phyloP scores from a whole-genome alignment of 108 stramenopile species.

The Mediolabrus comicus region DNA sequence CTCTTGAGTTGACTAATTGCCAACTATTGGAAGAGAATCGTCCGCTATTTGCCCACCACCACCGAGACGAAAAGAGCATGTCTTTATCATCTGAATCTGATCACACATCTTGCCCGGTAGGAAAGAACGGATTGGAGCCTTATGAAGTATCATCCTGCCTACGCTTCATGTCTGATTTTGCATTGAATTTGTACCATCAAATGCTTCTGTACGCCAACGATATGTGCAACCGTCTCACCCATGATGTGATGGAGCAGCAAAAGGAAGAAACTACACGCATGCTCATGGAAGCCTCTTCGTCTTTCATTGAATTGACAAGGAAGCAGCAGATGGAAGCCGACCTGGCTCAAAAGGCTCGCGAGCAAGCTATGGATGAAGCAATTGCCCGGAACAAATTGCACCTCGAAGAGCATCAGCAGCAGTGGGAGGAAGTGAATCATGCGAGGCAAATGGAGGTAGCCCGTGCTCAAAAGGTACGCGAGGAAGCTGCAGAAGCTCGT shows the following conservation, averaged over 20 bases:
- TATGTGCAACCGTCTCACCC: constrained; percentile 23
- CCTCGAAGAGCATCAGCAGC: not conserved
- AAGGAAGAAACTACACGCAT: constrained; percentile 30
- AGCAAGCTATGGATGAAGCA: not conserved
- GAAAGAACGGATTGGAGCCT: not conserved
- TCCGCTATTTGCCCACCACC: constrained; percentile 1
- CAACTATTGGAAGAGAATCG: constrained; percentile 25
- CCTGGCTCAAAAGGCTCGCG: not conserved
- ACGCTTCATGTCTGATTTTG: constrained; percentile 29
- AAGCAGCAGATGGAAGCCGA: constrained; percentile 9
- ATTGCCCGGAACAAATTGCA: not conserved
- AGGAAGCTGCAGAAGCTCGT: not conserved
- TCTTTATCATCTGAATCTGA: not conserved
- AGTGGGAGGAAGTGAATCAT: not conserved
- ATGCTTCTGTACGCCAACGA: constrained; percentile 24
- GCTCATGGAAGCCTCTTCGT: constrained; percentile 24
- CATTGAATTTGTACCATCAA: constrained; percentile 26
- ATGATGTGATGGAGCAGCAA: constrained; percentile 22
- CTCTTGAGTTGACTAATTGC: constrained; percentile 40
- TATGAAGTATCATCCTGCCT: constrained; percentile 35
- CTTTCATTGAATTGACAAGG: constrained; percentile 16
- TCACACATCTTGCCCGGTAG: not conserved
- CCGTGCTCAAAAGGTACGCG: not conserved
- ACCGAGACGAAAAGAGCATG: not conserved
- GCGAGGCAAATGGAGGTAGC: not conserved